phyloP scores from a whole-genome alignment of 2,329 filamentous ascomycete species.

The Bipolaris gigantea region DNA sequence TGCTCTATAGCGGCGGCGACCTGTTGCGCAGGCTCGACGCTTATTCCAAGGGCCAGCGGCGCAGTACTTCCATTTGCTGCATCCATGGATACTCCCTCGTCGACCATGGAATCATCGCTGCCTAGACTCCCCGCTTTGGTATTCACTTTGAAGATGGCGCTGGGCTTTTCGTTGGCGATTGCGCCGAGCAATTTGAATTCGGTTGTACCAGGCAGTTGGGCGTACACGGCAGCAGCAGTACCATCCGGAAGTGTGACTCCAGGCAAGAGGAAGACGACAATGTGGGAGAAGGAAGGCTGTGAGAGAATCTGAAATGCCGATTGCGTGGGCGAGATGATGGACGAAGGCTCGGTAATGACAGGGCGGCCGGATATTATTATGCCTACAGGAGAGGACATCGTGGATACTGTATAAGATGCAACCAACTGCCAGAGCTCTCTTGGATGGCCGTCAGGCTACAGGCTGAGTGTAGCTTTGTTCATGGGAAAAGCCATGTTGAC shows the following conservation, averaged over 20 bases:
- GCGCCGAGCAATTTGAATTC: slow-evolving; percentile 86
- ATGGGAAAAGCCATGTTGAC: background rate
- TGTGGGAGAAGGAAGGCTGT: slow-evolving; percentile 64
- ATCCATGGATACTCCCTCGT: slow-evolving; percentile 37
- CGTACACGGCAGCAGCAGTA: slow-evolving; percentile 87
- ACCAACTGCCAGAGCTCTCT: background rate
- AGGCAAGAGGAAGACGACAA: slow-evolving; percentile 87
- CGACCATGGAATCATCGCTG: slow-evolving; percentile 54
- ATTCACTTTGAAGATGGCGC: slow-evolving; percentile 82
- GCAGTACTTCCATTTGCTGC: slow-evolving; percentile 13
- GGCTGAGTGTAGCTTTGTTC: background rate
- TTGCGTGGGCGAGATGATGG: slow-evolving; percentile 60
- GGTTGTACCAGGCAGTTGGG: slow-evolving; percentile 64
- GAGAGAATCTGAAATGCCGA: slow-evolving; percentile 70
- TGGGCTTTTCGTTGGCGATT: slow-evolving; percentile 86
- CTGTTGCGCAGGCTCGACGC: slow-evolving; percentile 73
- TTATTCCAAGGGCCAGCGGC: slow-evolving; percentile 73
- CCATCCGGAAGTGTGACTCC: slow-evolving; percentile 70
- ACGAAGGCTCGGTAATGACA: slow-evolving; percentile 58
- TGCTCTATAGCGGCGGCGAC: slow-evolving; percentile 70
- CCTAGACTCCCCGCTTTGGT: slow-evolving; percentile 42
- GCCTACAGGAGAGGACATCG: slow-evolving; percentile 57
- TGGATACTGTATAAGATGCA: background rate
- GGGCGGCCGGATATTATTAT: slow-evolving; percentile 64
- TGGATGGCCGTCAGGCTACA: slow-evolving; percentile 5